Conservation (phyloP, 176 grass and related monocot species). For the Eleusine indica region DNA sequence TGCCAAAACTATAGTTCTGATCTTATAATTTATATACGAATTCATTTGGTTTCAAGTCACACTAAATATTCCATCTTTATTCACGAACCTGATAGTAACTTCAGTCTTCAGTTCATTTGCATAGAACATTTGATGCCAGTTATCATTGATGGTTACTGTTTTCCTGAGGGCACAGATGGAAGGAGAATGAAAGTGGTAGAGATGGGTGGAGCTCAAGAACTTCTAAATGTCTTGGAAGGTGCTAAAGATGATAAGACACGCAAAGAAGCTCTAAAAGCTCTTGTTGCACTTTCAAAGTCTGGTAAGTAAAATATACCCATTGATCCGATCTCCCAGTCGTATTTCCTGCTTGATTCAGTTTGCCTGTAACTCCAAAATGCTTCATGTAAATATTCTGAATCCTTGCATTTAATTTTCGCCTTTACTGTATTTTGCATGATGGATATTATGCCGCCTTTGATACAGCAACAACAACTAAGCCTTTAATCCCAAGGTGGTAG, state of each 20-base stretch:
- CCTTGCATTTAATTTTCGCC: neutral
- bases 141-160: conserved; percentile 15
- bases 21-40: neutral
- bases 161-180: conserved; percentile 51
- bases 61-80: neutral
- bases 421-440: neutral
- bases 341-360: conserved; percentile 15
- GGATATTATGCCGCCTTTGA: conserved; percentile 9
- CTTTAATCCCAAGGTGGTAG: no score
- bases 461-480: neutral
- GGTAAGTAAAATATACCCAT: conserved; percentile 47
- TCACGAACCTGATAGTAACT: conserved; percentile 14
- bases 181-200: conserved; percentile 96
- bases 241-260: conserved; percentile 95
- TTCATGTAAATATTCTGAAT: neutral
- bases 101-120: conserved; percentile 17
- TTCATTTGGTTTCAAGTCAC: neutral
- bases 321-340: neutral
- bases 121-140: neutral
- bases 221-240: conserved; percentile 76
- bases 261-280: conserved; percentile 77
- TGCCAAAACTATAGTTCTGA: neutral
- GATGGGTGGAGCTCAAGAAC: conserved; percentile 81
- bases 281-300: conserved; percentile 74
- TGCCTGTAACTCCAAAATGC: neutral